Base-by-base conservation (phyloP, 1,284 basidiomycete genomes). In the Paramarasmius palmivorus region DNA sequence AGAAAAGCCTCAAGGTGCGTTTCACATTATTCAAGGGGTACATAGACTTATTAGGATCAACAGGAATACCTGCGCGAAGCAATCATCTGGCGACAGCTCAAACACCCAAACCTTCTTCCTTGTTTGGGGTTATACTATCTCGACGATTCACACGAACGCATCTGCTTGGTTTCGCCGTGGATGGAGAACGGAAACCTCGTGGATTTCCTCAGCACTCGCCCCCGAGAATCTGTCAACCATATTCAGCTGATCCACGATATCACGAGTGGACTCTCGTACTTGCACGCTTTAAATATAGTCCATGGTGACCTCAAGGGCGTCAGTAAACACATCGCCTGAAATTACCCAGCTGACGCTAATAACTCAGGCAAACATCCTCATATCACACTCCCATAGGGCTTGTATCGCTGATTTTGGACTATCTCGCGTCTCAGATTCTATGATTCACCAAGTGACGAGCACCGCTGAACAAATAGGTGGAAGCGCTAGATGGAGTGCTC, bases 361-460 rank as follows among this genome's bases (percentile, higher is more conserved):
- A 6, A 32, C n/a, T 17, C 36, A 56, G 55, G 40, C 44, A 14
- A 56, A 56, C 41, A 50, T 56, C 15, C 40, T 56, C 34, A 44
- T 56, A 3, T 53, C 55, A 7, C 55, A 46, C 4, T 9, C 25
- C 9, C 38, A 36, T 15, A 17, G 45, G 7, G 55, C 55, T 4
- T 56, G 55, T 34, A 41, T 56, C 19, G 55, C 52, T 19, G 55
- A 56, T 25, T 56, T 48, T 37, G 55, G 55, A 0, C 35, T 53
- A n/a, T 56, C 50, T 3, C 44, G 25, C 26, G 17, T 46, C 14
- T 46, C 44, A 32, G 25, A 23, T 15, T 29, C 44, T 14, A 22
- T 29, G 2, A 9, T 32, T 14, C 9, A 1, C 9, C 12, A 17
- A 19, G n/a, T 46, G 4, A 17, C 25, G 5, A 12, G n/a, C 2